These are phyloP conservation scores for Floccularia luteovirens DNA, from an alignment of 768 basidiomycete genomes.

Conservation along the genomic window DNA sequence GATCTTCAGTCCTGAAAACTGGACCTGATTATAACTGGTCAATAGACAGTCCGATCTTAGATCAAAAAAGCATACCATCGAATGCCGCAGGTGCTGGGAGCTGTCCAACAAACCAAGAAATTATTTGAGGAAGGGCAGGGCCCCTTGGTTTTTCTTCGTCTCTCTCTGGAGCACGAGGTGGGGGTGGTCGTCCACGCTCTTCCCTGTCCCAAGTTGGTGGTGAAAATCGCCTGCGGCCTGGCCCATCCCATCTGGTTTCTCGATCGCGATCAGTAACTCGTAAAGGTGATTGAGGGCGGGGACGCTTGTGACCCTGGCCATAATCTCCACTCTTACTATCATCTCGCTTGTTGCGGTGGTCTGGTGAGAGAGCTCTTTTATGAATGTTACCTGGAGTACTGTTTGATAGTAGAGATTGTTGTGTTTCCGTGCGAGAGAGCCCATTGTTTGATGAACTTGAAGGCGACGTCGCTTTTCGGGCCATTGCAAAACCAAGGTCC, in stretches of 20 bases:
- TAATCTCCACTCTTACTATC: conserved; percentile 19
- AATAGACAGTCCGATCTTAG: conserved; percentile 1
- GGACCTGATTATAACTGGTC: too few relatives aligned
- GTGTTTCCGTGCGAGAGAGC: conserved; percentile 26
- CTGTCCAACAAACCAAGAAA: conserved; percentile 81
- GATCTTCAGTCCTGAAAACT: conserved; percentile 82
- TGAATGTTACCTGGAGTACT: conserved; percentile 9
- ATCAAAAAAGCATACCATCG: conserved; percentile 58
- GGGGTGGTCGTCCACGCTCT: conserved; percentile 14
- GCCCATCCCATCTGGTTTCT: conserved; percentile 24
- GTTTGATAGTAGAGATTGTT: conserved; percentile 17
- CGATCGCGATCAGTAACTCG: conserved; percentile 14
- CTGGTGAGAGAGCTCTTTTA: conserved; percentile 31
- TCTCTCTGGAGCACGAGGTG: conserved; percentile 24
- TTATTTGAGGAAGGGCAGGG: conserved; percentile 40
- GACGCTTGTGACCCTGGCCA: conserved; percentile 25
- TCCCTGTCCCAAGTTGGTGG: conserved; percentile 10
- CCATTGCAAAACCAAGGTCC: conserved; percentile 77
- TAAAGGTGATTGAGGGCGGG: conserved; percentile 18
- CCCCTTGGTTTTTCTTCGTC: conserved; percentile 41
- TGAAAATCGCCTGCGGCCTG: conserved; percentile 31
- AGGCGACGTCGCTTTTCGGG: conserved; percentile 22
- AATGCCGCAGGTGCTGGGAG: conserved; percentile 69
- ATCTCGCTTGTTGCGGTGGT: conserved; percentile 22
- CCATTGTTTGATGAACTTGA: conserved; percentile 4